phyloP scores from a whole-genome alignment of 306 rosid species.

The Ziziphus jujuba region DNA sequence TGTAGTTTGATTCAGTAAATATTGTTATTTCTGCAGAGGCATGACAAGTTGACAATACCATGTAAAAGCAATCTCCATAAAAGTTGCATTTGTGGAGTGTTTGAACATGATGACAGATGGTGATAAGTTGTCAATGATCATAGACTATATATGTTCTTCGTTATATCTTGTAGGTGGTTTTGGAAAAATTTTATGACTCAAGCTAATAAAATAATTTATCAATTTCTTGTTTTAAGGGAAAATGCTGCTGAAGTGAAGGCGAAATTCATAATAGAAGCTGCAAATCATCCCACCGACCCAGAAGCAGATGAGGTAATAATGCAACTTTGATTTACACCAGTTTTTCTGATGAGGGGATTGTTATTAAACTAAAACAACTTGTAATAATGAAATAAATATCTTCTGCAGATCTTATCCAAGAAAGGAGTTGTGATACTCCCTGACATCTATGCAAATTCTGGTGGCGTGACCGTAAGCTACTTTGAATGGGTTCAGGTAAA shows the following conservation, averaged over 20 bases:
- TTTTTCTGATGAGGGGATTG: neutral
- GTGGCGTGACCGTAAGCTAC: conserved; percentile 80
- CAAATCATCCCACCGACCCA: conserved; percentile 67
- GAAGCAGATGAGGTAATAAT: conserved; percentile 62
- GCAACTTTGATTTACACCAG: conserved; percentile 3
- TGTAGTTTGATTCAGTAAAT: conserved; percentile 7
- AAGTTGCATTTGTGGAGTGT: neutral
- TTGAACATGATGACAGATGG: neutral
- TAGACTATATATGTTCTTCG: no score
- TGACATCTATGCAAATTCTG: conserved; percentile 72
- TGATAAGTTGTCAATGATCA: neutral
- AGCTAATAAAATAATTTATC: neutral
- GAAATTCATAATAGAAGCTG: conserved; percentile 59
- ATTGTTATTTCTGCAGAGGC: neutral
- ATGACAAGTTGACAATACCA: neutral
- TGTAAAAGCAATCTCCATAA: neutral
- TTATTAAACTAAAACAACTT: neutral
- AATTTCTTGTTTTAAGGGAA: conserved; percentile 34
- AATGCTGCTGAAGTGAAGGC: conserved; percentile 61
- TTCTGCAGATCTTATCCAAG: conserved; percentile 47
- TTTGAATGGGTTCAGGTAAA: conserved; percentile 86
- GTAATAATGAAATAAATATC: conserved; percentile 8
- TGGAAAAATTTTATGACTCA: no score
- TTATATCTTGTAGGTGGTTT: no score
- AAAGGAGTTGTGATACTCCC: conserved; percentile 67